Conservation (phyloP, 108 stramenopile genomes). For the Stephanodiscus minutulus region DNA sequence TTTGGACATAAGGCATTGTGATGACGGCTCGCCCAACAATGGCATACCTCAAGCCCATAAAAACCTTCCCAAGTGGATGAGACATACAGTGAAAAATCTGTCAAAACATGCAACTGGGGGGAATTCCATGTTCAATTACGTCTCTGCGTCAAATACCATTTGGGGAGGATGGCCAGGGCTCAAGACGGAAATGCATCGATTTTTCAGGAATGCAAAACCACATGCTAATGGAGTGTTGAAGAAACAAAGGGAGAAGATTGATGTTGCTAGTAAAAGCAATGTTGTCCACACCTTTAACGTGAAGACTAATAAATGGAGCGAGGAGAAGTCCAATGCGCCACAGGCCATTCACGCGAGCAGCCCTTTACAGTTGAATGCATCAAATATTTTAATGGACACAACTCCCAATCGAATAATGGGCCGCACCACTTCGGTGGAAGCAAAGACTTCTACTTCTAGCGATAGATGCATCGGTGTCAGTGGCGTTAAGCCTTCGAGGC, state of each 20-base stretch:
- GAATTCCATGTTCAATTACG: conserved; percentile 32
- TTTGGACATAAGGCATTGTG: conserved; percentile 81
- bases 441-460: neutral
- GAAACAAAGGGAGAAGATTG: conserved; percentile 35
- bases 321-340: conserved; percentile 1
- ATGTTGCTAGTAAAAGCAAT: conserved; percentile 1
- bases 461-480: neutral
- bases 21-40: conserved; percentile 64
- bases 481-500: neutral
- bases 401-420: neutral
- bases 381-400: neutral
- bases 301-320: conserved; percentile 2
- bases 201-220: conserved; percentile 55
- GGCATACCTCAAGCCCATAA: conserved; percentile 54
- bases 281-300: conserved; percentile 6
- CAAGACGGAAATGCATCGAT: conserved; percentile 50
- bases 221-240: conserved; percentile 38
- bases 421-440: conserved; percentile 9
- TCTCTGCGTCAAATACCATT: conserved; percentile 29
- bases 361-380: neutral
- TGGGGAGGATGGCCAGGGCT: conserved; percentile 50
- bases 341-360: neutral
- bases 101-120: conserved; percentile 34
- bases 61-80: conserved; percentile 85
- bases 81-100: conserved; percentile 59